These are phyloP conservation scores for Pecoramyces ruminantium DNA, from an alignment of 192 early-diverging fungal genomes.

Conservation along the genomic window DNA sequence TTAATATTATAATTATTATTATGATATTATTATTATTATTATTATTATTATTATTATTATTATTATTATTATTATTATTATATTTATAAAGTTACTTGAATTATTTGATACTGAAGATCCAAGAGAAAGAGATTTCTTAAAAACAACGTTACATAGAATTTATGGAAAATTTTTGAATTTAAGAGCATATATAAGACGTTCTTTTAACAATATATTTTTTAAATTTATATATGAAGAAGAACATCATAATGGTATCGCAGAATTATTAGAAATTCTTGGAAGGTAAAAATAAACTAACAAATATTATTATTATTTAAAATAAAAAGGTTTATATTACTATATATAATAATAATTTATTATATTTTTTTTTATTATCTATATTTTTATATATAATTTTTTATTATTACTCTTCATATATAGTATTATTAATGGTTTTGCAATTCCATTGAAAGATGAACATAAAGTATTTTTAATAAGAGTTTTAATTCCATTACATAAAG, in stretches of 20 bases:
- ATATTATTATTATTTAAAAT: too few relatives aligned
- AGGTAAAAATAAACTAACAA: conserved; percentile 29
- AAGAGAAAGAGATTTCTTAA: conserved; percentile 93
- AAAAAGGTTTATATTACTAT: too few relatives aligned
- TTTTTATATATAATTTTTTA: too few relatives aligned
- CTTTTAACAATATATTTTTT: conserved; percentile 98
- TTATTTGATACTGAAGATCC: conserved; percentile 99
- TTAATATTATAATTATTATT: too few relatives aligned
- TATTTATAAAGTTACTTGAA: conserved; percentile 59
- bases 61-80: not conserved
- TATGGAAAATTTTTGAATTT: conserved; percentile 98
- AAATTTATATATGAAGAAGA: conserved; percentile 96
- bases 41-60: not conserved
- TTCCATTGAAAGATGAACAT: conserved; percentile 98
- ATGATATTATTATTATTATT: not conserved
- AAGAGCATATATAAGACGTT: conserved; percentile 88
- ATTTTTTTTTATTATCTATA: not conserved
- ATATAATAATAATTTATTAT: not conserved
- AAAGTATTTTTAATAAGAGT: conserved; percentile 86
- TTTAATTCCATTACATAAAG: conserved; percentile 90
- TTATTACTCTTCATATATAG: conserved; percentile 17
- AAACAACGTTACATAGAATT: conserved; percentile 92
- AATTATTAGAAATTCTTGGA: conserved; percentile 93
- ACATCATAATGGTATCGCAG: conserved; percentile 93
- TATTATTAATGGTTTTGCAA: conserved; percentile 98